Base-by-base conservation (phyloP, 495 filamentous ascomycete genomes). In the Saxophila tyrrhenica region DNA sequence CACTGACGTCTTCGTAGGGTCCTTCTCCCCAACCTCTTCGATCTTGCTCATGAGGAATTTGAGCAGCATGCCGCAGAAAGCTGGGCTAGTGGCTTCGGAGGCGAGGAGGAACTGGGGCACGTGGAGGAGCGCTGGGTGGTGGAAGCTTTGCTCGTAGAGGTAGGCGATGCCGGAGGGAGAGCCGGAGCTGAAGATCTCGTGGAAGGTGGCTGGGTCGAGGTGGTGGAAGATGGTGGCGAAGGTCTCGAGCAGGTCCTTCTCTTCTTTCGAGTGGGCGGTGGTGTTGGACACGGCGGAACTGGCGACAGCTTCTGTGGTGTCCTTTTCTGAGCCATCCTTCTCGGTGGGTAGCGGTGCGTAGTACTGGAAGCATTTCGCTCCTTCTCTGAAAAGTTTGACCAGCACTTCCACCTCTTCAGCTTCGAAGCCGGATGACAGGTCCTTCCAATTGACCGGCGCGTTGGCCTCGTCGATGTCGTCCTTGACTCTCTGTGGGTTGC, bases 201-300 rank as follows among this genome's bases (percentile, higher is more conserved):
- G 87, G 63, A 99, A 99, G 2, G 90, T 95, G 0, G 94, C 94
- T 2, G 92, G 94, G 64, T 99, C 94, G 62, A 99, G 94, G 69
- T 89, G 92, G 64, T 99, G 92, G 64, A 99, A 99, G 15, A 97
- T 88, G 0, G 92, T 97, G 9, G 91, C 94, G 61, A 99, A 99
- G 10, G 87, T 95, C 70, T 99, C 94, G 9, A 99, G 77, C 35
- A 99, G 78, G 51, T 99, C 94, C 65, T 97, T 99, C 65, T 99
- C 94, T 64, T 97, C 94, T 56, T 94, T 94, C 51, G 82, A 83
- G 66, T 86, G 91, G 0, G 88, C 87, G 16, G 89, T 83, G 72
- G 90, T 90, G 65, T 94, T 94, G 60, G 58, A 44, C 2, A 48
- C 23, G 25, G 22, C 38, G 38, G 51, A 43, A 17, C 21, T 42